Percentiles rank a stretch among this genome's conserved stretches.
phyloP scores from a whole-genome alignment of 176 grass and related monocot genomes.

The Hsuehochloa calcarea region DNA sequence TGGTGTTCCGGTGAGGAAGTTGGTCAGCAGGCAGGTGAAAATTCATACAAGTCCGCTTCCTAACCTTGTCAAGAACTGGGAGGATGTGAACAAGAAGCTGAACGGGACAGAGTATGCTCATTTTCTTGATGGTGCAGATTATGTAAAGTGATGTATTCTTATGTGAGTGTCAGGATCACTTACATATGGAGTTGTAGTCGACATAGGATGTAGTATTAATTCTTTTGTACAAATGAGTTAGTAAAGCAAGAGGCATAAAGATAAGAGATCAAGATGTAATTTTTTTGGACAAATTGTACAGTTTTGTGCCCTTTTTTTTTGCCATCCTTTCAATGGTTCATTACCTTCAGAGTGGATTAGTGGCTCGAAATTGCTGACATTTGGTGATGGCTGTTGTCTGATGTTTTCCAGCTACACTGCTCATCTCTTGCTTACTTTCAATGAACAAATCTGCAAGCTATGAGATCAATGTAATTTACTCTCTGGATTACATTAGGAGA shows the following conservation, averaged over 20 bases:
- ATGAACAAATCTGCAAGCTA: neutral
- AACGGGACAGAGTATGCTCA: slow-evolving; percentile 60
- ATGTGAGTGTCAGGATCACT: neutral
- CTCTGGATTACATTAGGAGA: neutral
- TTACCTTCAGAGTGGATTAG: neutral
- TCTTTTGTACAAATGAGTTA: slow-evolving; percentile 28
- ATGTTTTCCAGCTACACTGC: neutral
- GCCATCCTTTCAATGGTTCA: neutral
- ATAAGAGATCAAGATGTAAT: neutral
- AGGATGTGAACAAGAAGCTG: slow-evolving; percentile 66
- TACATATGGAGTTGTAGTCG: neutral
- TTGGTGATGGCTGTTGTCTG: neutral
- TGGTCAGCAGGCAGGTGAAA: slow-evolving; percentile 88
- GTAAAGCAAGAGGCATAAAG: neutral
- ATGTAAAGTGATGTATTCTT: slow-evolving; percentile 15
- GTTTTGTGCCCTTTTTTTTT: too few species aligned
- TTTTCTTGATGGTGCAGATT: slow-evolving; percentile 75
- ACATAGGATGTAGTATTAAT: slow-evolving; percentile 7
- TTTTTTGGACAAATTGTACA: neutral
- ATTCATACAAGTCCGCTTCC: slow-evolving; percentile 76
- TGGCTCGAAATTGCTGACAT: neutral
- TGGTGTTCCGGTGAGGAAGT: slow-evolving; percentile 48
- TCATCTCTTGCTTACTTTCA: too few species aligned
- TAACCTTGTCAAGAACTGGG: slow-evolving; percentile 65
- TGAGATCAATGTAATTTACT: neutral